Evolutionary conservation across 2,329 filamentous ascomycete species (phyloP).

Genomic region (Arachnopeziza araneosa): DNA sequence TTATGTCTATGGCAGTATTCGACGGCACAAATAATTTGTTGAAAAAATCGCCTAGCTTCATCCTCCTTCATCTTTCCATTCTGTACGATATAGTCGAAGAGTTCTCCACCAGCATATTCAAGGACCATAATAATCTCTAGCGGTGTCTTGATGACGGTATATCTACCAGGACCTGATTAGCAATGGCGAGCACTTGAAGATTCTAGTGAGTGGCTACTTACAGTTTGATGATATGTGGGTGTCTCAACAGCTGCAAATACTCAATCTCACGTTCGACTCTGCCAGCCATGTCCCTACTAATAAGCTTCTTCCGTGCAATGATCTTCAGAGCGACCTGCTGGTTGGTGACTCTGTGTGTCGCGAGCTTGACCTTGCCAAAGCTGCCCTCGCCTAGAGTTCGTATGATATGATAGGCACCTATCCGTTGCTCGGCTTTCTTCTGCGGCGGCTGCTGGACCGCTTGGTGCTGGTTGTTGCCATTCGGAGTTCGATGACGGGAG

Average conservation of each 20-base stretch:
- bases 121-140: slow-evolving; percentile 98
- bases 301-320: slow-evolving; percentile 91
- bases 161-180: slow-evolving; percentile 46
- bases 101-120: slow-evolving; percentile 91
- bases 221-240: slow-evolving; percentile 99
- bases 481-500: slow-evolving; percentile 19
- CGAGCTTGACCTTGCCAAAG: slow-evolving; percentile 97
- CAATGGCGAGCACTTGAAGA: slow-evolving; percentile 1
- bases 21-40: slow-evolving; percentile 97
- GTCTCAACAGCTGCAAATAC: slow-evolving; percentile 89
- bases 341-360: slow-evolving; percentile 83
- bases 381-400: slow-evolving; percentile 92
- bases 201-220: slow-evolving; percentile 40
- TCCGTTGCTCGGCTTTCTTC: slow-evolving; percentile 68
- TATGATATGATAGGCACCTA: slow-evolving; percentile 87
- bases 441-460: slow-evolving; percentile 23
- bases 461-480: slow-evolving; percentile 18
- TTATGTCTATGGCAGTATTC: slow-evolving; percentile 99
- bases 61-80: slow-evolving; percentile 87
- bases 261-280: slow-evolving; percentile 97
- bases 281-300: slow-evolving; percentile 96
- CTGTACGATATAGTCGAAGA: slow-evolving; percentile 97
- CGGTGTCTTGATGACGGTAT: slow-evolving; percentile 92
- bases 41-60: slow-evolving; percentile 95
- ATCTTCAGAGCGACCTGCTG: slow-evolving; percentile 98